These are phyloP conservation scores for Teratosphaeria pseudoeucalypti DNA, from an alignment of 2,329 filamentous ascomycete genomes.

Conservation along the genomic window DNA sequence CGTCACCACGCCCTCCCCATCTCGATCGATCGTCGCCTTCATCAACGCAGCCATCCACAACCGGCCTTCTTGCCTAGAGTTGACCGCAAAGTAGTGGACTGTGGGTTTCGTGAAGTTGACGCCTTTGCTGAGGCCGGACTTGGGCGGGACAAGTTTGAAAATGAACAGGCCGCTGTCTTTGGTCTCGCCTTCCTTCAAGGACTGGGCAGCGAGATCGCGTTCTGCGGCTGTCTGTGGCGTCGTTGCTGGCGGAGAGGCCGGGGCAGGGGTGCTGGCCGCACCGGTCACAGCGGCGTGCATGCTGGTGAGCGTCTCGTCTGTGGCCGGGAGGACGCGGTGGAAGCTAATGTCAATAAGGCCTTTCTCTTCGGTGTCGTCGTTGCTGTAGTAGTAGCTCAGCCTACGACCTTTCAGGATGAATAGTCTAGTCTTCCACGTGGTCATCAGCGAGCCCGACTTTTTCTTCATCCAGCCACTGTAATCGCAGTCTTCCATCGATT, in stretches of 20 bases:
- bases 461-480: conserved; percentile 99
- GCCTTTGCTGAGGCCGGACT: conserved; percentile 73
- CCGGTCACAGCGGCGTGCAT: conserved; percentile 87
- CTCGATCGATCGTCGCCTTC: conserved; percentile 97
- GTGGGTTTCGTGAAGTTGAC: conserved; percentile 97
- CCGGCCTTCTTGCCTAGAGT: conserved; percentile 76
- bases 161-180: conserved; percentile 70
- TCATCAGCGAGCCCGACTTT: conserved; percentile 90
- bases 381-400: conserved; percentile 91
- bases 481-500: conserved; percentile 78
- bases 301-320: conserved; percentile 80
- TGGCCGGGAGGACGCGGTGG: conserved; percentile 88
- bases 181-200: conserved; percentile 28
- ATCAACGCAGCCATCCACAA: conserved; percentile 98
- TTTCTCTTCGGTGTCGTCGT: conserved; percentile 84
- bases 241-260: conserved; percentile 19
- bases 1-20: conserved; percentile 61
- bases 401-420: conserved; percentile 88
- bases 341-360: conserved; percentile 96
- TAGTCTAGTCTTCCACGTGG: conserved; percentile 93
- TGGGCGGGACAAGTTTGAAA: conserved; percentile 92
- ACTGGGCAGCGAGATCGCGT: conserved; percentile 28
- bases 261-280: conserved; percentile 54
- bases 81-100: conserved; percentile 94
- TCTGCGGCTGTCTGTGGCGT: conserved; percentile 14